These are phyloP conservation scores for Corylus americana DNA, from an alignment of 306 rosid species.

Conservation along the genomic window DNA sequence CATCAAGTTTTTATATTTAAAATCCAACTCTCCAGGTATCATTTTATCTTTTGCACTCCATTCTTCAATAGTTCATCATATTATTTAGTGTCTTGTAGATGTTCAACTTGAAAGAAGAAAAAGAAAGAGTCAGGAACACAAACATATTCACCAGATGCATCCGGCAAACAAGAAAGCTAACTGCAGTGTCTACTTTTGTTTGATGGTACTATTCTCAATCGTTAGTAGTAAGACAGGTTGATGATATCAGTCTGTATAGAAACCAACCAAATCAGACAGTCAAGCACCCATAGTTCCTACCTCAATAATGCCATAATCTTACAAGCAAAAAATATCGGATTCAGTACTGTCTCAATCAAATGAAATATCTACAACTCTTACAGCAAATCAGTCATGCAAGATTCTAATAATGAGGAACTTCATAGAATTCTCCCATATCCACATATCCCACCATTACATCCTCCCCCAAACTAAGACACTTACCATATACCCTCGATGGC, in stretches of 20 bases:
- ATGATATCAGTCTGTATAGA: background rate
- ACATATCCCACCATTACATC: background rate
- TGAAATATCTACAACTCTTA: background rate
- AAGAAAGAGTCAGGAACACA: background rate
- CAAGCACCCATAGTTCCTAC: background rate
- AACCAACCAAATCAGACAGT: background rate
- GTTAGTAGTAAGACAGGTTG: background rate
- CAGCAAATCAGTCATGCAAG: background rate
- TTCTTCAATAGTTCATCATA: background rate
- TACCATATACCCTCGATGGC: conserved; percentile 93
- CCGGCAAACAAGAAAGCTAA: background rate
- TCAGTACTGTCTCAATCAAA: background rate
- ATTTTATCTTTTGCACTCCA: background rate
- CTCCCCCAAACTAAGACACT: conserved; percentile 27
- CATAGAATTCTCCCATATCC: background rate
- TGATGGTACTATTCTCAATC: background rate
- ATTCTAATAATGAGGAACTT: background rate
- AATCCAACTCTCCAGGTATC: background rate
- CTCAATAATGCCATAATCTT: background rate
- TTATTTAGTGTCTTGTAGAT: background rate
- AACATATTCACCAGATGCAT: background rate
- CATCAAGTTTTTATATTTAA: background rate
- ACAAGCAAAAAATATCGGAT: background rate
- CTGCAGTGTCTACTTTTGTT: background rate
- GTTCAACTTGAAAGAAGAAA: background rate